Base-by-base conservation (phyloP, 306 rosid genomes). In the Heteromeles arbutifolia region DNA sequence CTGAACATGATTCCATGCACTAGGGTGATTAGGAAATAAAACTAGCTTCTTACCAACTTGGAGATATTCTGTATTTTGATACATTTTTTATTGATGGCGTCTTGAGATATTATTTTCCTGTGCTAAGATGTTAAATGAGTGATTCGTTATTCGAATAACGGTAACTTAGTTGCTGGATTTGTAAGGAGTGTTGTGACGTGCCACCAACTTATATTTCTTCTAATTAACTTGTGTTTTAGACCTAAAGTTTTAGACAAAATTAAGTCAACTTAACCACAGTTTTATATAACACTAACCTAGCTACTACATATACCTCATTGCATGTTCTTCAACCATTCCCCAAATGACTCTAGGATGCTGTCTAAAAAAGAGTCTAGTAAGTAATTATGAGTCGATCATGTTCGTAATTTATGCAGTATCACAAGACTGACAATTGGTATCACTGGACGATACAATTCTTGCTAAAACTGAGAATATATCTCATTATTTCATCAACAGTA, bases 111-210 rank as follows among this genome's bases (percentile, higher is more conserved):
- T 62, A 64, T 31, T 37, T 19, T 45, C 4, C 5, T 14, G 6
- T 45, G 18, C 52, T n/a, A 45, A 28, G 13, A 11, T 10, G 69
- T 57, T 45, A 45, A 2, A 69, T 64, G 45, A 69, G n/a, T 21
- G 10, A 44, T 48, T 70, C 17, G 65, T 70, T 53, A 37, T 78
- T 72, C 68, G 34, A 41, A 25, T 39, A 28, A 14, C 68, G 13
- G 76, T 61, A 62, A 48, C 32, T 26, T 21, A 52, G 31, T 31
- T 28, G 64, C 78, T 73, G 75, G 83, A 57, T 67, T 67, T 73
- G 6, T 31, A n/a, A 39, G 29, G 29, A 44, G 67, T n/a, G 41
- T 64, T 64, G 78, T 54, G 73, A 79, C 82, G 29, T 41, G 53
- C 64, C 68, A 74, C 75, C 78, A 41, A 73, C 64, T 73, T 79